phyloP scores from a whole-genome alignment of 495 filamentous ascomycete species.

The Hypoxylon subgilvum region DNA sequence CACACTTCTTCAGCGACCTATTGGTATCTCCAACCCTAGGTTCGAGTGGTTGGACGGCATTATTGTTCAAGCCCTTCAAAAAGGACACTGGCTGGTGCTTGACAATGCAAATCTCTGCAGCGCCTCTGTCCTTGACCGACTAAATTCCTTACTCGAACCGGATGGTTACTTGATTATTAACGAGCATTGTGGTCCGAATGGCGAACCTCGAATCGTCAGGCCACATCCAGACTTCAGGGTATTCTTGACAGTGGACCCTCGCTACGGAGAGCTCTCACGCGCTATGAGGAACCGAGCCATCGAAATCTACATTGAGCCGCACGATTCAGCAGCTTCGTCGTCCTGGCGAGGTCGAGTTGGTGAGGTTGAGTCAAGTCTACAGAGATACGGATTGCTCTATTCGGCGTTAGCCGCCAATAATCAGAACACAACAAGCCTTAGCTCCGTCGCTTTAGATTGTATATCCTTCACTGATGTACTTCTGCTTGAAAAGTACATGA shows the following conservation, averaged over 20 bases:
- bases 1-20: slow-evolving; percentile 50
- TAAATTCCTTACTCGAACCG: slow-evolving; percentile 93
- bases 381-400: slow-evolving; percentile 43
- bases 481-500: slow-evolving; percentile 40
- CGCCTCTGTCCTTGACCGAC: slow-evolving; percentile 87
- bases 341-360: slow-evolving; percentile 37
- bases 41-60: slow-evolving; percentile 98
- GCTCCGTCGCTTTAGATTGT: slow-evolving; percentile 41
- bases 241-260: slow-evolving; percentile 92
- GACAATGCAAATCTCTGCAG: slow-evolving; percentile 98
- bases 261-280: slow-evolving; percentile 89
- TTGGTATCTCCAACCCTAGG: slow-evolving; percentile 67
- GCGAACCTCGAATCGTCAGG: slow-evolving; percentile 76
- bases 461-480: slow-evolving; percentile 47
- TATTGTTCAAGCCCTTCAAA: slow-evolving; percentile 82
- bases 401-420: slow-evolving; percentile 17
- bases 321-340: slow-evolving; percentile 21
- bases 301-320: slow-evolving; percentile 76
- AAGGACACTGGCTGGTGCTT: slow-evolving; percentile 89
- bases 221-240: slow-evolving; percentile 89
- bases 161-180: slow-evolving; percentile 88
- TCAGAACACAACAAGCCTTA: slow-evolving; percentile 21
- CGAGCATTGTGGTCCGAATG: slow-evolving; percentile 83
- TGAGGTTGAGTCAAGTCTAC: slow-evolving; percentile 52
- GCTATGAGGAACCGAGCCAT: slow-evolving; percentile 96